Percentiles rank a stretch among this genome's conserved stretches.
phyloP scores from a whole-genome alignment of 1,284 basidiomycete genomes.

The Athelia psychrophila region DNA sequence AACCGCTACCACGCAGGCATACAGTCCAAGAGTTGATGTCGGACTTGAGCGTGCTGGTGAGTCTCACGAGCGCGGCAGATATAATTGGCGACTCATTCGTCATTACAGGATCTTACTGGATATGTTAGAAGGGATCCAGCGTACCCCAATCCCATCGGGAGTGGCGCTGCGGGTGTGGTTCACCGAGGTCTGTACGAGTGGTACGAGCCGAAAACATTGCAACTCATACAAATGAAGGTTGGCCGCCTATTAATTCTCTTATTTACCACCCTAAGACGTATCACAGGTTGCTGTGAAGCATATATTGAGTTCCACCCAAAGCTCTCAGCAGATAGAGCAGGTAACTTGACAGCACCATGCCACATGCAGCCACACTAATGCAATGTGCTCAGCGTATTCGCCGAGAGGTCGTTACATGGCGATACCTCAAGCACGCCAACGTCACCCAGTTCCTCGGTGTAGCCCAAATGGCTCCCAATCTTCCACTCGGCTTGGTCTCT shows the following conservation, averaged over 20 bases:
- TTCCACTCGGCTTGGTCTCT: background rate
- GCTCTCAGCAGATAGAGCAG: too few relatives aligned
- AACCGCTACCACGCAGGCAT: background rate
- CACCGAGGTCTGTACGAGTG: background rate
- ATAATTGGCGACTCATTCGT: background rate
- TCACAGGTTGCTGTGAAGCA: background rate
- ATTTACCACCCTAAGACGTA: background rate
- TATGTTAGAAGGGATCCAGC: background rate
- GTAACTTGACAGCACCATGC: too few relatives aligned
- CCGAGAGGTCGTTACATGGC: background rate
- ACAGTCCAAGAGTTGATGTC: background rate
- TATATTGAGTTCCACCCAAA: too few relatives aligned
- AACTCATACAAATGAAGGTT: background rate
- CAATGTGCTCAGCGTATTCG: background rate
- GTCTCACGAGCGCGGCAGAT: background rate
- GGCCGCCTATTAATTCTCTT: background rate
- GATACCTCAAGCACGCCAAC: background rate
- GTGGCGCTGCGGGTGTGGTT: background rate
- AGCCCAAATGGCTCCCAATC: background rate
- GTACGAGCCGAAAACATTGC: background rate
- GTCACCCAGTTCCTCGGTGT: background rate
- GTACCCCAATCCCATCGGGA: background rate
- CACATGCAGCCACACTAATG: background rate
- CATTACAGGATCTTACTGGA: background rate
- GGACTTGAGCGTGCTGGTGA: background rate